Evolutionary conservation across 2,329 filamentous ascomycete species (phyloP), one percentile per base, ranked within the genome.

Genomic region (Drechslera avenae): DNA sequence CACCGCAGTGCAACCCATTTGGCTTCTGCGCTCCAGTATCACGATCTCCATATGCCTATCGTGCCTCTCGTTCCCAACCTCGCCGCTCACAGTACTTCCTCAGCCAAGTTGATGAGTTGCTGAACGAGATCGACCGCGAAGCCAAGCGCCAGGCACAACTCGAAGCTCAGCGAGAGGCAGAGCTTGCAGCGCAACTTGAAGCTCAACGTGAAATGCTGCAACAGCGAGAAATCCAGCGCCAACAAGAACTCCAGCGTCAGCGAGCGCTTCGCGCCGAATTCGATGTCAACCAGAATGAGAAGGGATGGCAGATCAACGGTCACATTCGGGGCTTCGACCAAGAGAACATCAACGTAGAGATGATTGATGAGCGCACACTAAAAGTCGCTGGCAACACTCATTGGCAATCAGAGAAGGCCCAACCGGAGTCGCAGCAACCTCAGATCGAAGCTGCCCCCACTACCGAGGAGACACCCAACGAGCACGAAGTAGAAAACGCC

Each of bases 281-380:
- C 50, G 57, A 65, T 17, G 64, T 73, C 21, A 60, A 56, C 30
- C 63, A 66, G 50, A 59, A 53, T 34, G 54, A 67, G 21, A 62
- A 68, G 40, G 67, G 66, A 33, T 73, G 68, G 52, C 59, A 68
- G 44, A 56, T 73, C 13, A 54, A 70, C 23, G 70, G 65, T 30
- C 67, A 72, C 17, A 49, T 72, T 8, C 63, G 63, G 2, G 68
- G 68, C 3, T 72, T 73, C 50, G 56, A 63, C 16, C 67, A 71
- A 52, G 59, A 72, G n/a, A 67, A 73, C 47, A 65, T 73, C 45
- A 63, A 46, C 36, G 70, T 73, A 41, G 68, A 72, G 39, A 56
- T 71, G 13, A 67, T 62, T 2, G 70, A 71, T 17, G 70, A 68
- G 32, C 57, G 69, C 44, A 73, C 67, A 3, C 43, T 73, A 46